These are phyloP conservation scores for Annulohypoxylon moriforme DNA, from an alignment of 495 filamentous ascomycete genomes.

Conservation along the genomic window DNA sequence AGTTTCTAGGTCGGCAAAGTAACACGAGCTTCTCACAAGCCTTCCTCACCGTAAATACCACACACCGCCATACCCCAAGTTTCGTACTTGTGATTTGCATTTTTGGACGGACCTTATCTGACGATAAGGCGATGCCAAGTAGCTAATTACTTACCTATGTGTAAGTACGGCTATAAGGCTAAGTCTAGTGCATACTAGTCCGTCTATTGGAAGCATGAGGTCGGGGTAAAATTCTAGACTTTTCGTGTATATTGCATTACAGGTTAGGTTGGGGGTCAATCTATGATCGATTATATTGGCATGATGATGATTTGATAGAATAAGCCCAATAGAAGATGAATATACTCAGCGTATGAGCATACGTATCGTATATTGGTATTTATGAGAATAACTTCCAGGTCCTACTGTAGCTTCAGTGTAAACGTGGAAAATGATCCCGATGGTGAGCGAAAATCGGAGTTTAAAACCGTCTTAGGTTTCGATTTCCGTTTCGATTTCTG, in stretches of 20 bases:
- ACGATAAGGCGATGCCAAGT: constrained; percentile 18
- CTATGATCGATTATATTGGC: background rate
- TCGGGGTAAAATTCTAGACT: constrained; percentile 6
- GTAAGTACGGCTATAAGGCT: constrained; percentile 17
- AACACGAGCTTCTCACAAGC: constrained; percentile 41
- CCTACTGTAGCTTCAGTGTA: background rate
- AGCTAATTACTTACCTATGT: constrained; percentile 17
- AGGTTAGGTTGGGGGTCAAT: background rate
- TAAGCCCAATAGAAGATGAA: background rate
- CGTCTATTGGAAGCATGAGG: constrained; percentile 12
- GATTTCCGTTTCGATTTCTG: background rate
- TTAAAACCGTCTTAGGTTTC: background rate
- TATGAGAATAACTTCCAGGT: background rate
- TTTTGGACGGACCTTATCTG: constrained; percentile 16
- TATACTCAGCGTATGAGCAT: background rate
- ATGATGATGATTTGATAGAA: constrained; percentile 5
- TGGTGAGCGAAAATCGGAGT: background rate
- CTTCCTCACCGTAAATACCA: constrained; percentile 37
- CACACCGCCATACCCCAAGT: constrained; percentile 21
- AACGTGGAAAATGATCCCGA: background rate
- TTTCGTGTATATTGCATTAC: constrained; percentile 14
- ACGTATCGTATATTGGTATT: background rate
- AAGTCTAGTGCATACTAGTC: constrained; percentile 15
- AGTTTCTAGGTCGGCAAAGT: constrained; percentile 44
- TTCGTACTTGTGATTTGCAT: constrained; percentile 37